Base-by-base conservation (phyloP, 2,329 filamentous ascomycete species). In the Calonectria pseudoreteaudii region DNA sequence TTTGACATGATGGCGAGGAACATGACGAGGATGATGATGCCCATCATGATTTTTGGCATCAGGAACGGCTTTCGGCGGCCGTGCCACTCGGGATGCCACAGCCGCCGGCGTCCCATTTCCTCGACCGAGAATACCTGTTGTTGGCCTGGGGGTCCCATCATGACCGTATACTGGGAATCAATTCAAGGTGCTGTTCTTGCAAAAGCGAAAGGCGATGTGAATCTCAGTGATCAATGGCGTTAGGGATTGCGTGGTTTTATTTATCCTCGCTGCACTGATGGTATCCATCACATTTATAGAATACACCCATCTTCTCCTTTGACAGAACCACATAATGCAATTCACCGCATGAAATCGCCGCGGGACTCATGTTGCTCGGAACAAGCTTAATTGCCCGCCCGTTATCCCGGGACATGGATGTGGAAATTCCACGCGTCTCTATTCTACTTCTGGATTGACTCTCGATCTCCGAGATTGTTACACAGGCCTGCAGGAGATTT, bases 1-100 rank as follows among this genome's bases (percentile, higher is more conserved):
- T 84, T 85, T 9, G 77, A 79, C 14, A 79, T 75, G 18, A 79
- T 75, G 68, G 77, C 77, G 2, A 79, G 73, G 49, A 79, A 79
- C 6, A 79, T 47, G 41, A 79, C 28, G 36, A 78, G 77, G 34
- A 79, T 78, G 18, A 74, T 60, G 53, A 69, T 23, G 11, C 66
- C 71, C 2, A 79, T 72, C 75, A 78, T 76, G 10, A 77, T 9
- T 18, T 74, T 76, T 11, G 74, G 72, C 1, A 79, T 50, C 26
- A 69, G 14, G 73, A 14, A 78, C 49, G 74, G 28, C 20, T 64
- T 73, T 58, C 75, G 75, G 67, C 50, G 74, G 30, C 67, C 69
- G 3, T 68, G 69, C 78, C 76, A 78, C 36, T 65, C 66, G 41
- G 66, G 66, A 50, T 69, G 66, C n/a, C 38, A 53, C 30, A 69